A percentile compares a stretch with the other conserved stretches of the same genome.
phyloP scores from a whole-genome alignment of 495 filamentous ascomycete genomes.

The Podospora bellae-mahoneyi region DNA sequence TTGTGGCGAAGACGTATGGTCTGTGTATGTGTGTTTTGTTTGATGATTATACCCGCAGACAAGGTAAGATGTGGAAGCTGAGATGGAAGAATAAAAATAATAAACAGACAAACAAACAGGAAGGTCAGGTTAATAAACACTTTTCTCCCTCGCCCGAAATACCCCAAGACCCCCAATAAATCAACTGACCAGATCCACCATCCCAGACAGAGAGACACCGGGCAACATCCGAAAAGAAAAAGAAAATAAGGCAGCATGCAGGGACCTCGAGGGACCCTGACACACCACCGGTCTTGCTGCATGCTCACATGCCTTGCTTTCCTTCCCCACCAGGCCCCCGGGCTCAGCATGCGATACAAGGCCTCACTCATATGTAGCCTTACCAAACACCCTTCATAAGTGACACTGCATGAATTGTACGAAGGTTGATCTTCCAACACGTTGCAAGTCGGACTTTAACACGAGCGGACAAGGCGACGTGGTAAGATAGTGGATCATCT shows the following conservation, averaged over 20 bases:
- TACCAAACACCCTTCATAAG: neutral
- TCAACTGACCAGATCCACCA: neutral
- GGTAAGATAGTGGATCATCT: neutral
- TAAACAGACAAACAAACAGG: neutral
- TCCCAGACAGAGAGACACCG: neutral
- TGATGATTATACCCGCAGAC: too few species aligned
- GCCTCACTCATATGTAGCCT: neutral
- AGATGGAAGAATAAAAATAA: neutral
- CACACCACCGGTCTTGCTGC: neutral
- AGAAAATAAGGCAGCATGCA: constrained; percentile 13
- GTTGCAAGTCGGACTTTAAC: neutral
- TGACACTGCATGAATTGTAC: neutral
- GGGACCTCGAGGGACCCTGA: constrained; percentile 7
- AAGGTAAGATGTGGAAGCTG: neutral
- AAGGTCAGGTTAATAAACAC: neutral
- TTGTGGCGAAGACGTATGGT: neutral
- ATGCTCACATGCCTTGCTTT: neutral
- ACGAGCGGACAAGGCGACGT: neutral
- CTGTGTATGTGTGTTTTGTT: neutral
- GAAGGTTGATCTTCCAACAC: neutral
- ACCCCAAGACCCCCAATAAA: neutral
- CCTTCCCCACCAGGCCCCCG: neutral
- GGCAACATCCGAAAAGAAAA: neutral
- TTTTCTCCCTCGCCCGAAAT: neutral
- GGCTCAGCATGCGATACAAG: neutral